A percentile compares a stretch with the other conserved stretches of the same genome.
These are phyloP conservation scores for Pseudonitzschia multiseries DNA, from an alignment of 108 stramenopile genomes.

Conservation along the genomic window DNA sequence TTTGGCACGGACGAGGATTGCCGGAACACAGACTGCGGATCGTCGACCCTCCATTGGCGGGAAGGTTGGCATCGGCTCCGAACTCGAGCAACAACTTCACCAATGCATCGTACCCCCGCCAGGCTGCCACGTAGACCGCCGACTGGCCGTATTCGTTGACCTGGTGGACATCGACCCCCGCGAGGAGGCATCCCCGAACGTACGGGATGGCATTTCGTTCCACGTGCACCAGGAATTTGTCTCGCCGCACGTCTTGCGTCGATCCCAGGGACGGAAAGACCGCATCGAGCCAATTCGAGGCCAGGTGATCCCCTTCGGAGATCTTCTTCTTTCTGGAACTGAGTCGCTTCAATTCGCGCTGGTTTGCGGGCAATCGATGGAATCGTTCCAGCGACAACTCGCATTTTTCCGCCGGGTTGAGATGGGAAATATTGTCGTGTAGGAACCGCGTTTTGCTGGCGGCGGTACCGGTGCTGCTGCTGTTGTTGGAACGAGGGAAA, in stretches of 20 bases:
- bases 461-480: no score
- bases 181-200: constrained; percentile 54
- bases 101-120: constrained; percentile 49
- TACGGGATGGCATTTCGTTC: constrained; percentile 45
- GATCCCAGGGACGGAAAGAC: constrained; percentile 47
- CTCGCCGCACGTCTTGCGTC: constrained; percentile 67
- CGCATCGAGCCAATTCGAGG: constrained; percentile 58
- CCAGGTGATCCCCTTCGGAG: constrained; percentile 39
- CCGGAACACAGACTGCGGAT: constrained; percentile 33
- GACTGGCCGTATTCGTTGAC: constrained; percentile 67
- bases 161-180: constrained; percentile 65
- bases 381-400: constrained; percentile 47
- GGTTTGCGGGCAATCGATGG: constrained; percentile 43
- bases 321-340: constrained; percentile 40
- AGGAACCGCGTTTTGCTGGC: constrained; percentile 11
- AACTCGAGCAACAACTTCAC: constrained; percentile 51
- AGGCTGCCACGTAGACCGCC: constrained; percentile 70
- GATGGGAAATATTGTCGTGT: background rate
- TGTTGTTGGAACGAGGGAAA: background rate
- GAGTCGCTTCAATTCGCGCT: constrained; percentile 43
- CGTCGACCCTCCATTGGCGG: constrained; percentile 64
- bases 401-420: constrained; percentile 24
- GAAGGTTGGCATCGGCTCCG: constrained; percentile 52
- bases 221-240: constrained; percentile 69
- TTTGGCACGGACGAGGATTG: background rate